A percentile compares a stretch with the other conserved stretches of the same genome.
Evolutionary conservation across 192 early-diverging fungal genomes (phyloP).

Genomic region (Neocallimastix lanati): DNA sequence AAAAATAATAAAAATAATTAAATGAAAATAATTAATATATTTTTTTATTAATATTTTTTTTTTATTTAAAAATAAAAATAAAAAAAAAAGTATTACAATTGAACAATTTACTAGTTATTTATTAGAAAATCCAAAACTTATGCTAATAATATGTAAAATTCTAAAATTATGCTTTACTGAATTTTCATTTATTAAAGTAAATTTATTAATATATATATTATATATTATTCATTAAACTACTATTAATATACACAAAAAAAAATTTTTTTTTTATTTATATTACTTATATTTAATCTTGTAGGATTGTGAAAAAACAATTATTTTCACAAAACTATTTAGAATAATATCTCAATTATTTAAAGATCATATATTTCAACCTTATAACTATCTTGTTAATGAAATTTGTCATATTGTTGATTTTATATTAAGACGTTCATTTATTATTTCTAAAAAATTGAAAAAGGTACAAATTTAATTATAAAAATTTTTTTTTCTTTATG

Average conservation of each 20-base stretch:
- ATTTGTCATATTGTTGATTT: background rate
- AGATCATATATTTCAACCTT: background rate
- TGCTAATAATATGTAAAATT: background rate
- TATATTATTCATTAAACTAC: too few species aligned
- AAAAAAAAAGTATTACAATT: background rate
- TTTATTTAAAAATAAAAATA: too few species aligned
- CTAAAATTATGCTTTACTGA: background rate
- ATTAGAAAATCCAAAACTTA: background rate
- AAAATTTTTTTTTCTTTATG: too few species aligned
- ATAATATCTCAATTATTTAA: background rate
- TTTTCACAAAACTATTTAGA: background rate
- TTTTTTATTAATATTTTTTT: too few species aligned
- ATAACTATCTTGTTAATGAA: background rate
- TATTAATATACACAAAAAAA: too few species aligned
- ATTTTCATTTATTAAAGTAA: background rate
- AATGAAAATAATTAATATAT: too few species aligned
- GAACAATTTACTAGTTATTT: background rate
- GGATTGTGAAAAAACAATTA: background rate
- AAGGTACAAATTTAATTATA: too few species aligned
- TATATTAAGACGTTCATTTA: background rate
- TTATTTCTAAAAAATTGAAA: background rate
- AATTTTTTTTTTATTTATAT: too few species aligned
- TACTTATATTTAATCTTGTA: background rate
- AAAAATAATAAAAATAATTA: too few species aligned
- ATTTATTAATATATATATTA: too few species aligned